These are phyloP conservation scores for Leccinum sublutescens DNA, from an alignment of 768 basidiomycete genomes.

Conservation along the genomic window DNA sequence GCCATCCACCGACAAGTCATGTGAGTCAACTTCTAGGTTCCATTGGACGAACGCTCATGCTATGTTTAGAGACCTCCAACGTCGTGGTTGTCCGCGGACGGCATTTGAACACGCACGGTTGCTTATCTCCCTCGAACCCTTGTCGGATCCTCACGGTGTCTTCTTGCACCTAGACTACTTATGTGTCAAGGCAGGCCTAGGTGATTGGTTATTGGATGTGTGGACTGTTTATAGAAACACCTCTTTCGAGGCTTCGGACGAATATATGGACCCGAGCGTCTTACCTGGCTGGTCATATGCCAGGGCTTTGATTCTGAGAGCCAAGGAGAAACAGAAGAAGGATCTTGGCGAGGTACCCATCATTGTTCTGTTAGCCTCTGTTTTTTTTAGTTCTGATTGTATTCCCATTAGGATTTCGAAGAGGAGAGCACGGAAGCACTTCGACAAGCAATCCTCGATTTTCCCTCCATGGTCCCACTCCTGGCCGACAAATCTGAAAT, in stretches of 20 bases:
- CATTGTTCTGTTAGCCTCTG: background rate
- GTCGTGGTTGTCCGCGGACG: constrained; percentile 87
- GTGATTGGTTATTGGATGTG: constrained; percentile 75
- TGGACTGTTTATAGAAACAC: constrained; percentile 33
- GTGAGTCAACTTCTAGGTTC: constrained; percentile 41
- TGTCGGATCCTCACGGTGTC: constrained; percentile 85
- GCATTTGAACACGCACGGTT: constrained; percentile 91
- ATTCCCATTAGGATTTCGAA: constrained; percentile 41
- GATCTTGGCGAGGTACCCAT: constrained; percentile 39
- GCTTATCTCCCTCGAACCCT: constrained; percentile 80
- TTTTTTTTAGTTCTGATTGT: constrained; percentile 4
- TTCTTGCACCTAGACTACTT: constrained; percentile 83
- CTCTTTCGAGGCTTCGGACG: constrained; percentile 13
- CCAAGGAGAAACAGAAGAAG: constrained; percentile 44
- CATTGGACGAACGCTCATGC: background rate
- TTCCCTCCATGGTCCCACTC: constrained; percentile 79
- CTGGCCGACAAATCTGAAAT: constrained; percentile 86
- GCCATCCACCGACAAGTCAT: constrained; percentile 81
- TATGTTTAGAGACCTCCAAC: constrained; percentile 66
- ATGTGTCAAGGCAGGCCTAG: constrained; percentile 76
- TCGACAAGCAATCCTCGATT: constrained; percentile 67
- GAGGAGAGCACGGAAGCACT: constrained; percentile 65
- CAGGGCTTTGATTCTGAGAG: constrained; percentile 63
- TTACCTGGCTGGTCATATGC: constrained; percentile 81
- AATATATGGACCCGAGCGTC: constrained; percentile 49